Evolutionary conservation across 2,329 filamentous ascomycete genomes (phyloP).

Genomic region (Cadophora sp.): DNA sequence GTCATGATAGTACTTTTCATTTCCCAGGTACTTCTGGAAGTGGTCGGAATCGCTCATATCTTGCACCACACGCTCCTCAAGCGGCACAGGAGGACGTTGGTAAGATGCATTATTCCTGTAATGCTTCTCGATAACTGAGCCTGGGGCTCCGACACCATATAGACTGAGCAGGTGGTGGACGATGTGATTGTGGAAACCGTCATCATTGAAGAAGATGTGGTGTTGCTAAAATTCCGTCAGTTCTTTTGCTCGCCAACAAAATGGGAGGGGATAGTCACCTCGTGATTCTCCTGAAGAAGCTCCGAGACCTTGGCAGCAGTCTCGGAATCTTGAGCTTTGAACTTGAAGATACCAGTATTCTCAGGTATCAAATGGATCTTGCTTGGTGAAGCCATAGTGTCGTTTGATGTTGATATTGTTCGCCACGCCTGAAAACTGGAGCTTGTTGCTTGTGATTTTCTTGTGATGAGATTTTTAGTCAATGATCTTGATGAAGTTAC

Average conservation of each 20-base stretch:
- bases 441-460: slow-evolving; percentile 19
- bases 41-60: slow-evolving; percentile 55
- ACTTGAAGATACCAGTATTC: slow-evolving; percentile 57
- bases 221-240: slow-evolving; percentile 57
- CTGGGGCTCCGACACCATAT: slow-evolving; percentile 74
- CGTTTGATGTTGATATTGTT: slow-evolving; percentile 13
- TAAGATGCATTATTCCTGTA: slow-evolving; percentile 72
- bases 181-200: slow-evolving; percentile 85
- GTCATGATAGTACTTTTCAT: slow-evolving; percentile 70
- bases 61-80: slow-evolving; percentile 57
- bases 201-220: slow-evolving; percentile 81
- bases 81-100: slow-evolving; percentile 61
- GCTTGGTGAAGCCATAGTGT: slow-evolving; percentile 36
- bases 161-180: slow-evolving; percentile 78
- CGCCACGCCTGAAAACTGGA: slow-evolving; percentile 30
- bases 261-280: slow-evolving; percentile 47
- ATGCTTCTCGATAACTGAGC: slow-evolving; percentile 63
- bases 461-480: neutral
- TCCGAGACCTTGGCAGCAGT: slow-evolving; percentile 68
- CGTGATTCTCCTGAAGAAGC: slow-evolving; percentile 78
- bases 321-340: slow-evolving; percentile 58
- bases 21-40: slow-evolving; percentile 67
- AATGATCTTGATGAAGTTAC: neutral
- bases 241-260: neutral
- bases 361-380: slow-evolving; percentile 55